These are phyloP conservation scores for Blastobotrys muscicola DNA, from an alignment of 805 yeast species.

Conservation along the genomic window DNA sequence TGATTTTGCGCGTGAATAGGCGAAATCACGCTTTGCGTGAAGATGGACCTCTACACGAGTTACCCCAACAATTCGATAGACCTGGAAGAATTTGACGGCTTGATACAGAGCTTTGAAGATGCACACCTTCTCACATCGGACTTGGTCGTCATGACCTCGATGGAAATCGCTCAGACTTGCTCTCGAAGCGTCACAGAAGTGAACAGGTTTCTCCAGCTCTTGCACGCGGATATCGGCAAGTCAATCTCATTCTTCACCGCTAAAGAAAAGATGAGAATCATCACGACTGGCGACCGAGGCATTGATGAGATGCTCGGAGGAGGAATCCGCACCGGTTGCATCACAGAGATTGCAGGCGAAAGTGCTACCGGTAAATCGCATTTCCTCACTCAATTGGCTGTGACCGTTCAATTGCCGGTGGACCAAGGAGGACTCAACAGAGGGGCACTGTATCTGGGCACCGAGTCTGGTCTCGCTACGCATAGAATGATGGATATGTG, in stretches of 20 bases:
- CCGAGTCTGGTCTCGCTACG: slow-evolving; percentile 68
- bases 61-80: slow-evolving; percentile 6
- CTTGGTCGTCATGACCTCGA: slow-evolving; percentile 6
- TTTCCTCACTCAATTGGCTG: slow-evolving; percentile 54
- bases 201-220: slow-evolving; percentile 6
- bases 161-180: slow-evolving; percentile 6
- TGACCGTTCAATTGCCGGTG: slow-evolving; percentile 45
- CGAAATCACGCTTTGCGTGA: no score
- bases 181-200: slow-evolving; percentile 11
- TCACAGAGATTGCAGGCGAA: slow-evolving; percentile 76
- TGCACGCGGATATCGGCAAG: not conserved
- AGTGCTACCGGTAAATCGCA: slow-evolving; percentile 86
- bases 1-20: no score
- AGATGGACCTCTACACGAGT: slow-evolving; percentile 9
- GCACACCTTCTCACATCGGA: slow-evolving; percentile 8
- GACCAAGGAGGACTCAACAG: slow-evolving; percentile 39
- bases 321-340: slow-evolving; percentile 44
- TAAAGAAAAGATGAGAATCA: not conserved
- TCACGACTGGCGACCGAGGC: slow-evolving; percentile 42
- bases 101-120: slow-evolving; percentile 10
- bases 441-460: slow-evolving; percentile 61
- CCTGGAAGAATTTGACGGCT: slow-evolving; percentile 8
- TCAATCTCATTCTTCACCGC: not conserved
- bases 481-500: slow-evolving; percentile 37
- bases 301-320: slow-evolving; percentile 45